Conservation (phyloP, 352 stramenopile genomes). For the Phytophthora rubi region DNA sequence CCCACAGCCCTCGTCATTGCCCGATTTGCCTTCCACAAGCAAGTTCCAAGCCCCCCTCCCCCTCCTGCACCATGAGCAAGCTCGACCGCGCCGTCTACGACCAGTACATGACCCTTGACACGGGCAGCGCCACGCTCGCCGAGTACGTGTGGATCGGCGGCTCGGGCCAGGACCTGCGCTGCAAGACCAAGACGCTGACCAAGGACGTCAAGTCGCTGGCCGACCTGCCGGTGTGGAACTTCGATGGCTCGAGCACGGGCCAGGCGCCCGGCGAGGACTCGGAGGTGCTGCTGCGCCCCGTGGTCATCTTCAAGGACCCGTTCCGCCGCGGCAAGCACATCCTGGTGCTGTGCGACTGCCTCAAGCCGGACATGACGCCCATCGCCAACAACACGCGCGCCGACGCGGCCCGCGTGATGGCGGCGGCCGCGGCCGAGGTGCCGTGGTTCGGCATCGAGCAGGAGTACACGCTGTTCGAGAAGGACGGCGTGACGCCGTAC, state of each 20-base stretch:
- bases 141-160: conserved; percentile 98
- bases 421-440: conserved; percentile 51
- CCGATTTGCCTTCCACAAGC: conserved; percentile 33
- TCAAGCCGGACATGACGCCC: conserved; percentile 93
- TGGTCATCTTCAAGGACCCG: conserved; percentile 96
- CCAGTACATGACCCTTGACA: conserved; percentile 73
- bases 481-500: conserved; percentile 88
- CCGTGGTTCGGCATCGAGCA: conserved; percentile 98
- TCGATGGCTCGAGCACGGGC: conserved; percentile 96
- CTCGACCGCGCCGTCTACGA: conserved; percentile 84
- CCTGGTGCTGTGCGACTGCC: conserved; percentile 97
- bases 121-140: conserved; percentile 65
- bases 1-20: conserved; percentile 1
- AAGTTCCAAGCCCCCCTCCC: conserved; percentile 5
- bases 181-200: conserved; percentile 94
- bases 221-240: conserved; percentile 97
- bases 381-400: conserved; percentile 93
- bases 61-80: conserved; percentile 68
- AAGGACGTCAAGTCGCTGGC: conserved; percentile 70
- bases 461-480: conserved; percentile 96
- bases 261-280: conserved; percentile 98
- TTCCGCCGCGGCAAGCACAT: conserved; percentile 96
- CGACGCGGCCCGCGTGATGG: conserved; percentile 77
- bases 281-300: conserved; percentile 94
- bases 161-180: conserved; percentile 91